Conservation (phyloP, 1,284 basidiomycete genomes). For the Cutaneotrichosporon arboriforme region DNA sequence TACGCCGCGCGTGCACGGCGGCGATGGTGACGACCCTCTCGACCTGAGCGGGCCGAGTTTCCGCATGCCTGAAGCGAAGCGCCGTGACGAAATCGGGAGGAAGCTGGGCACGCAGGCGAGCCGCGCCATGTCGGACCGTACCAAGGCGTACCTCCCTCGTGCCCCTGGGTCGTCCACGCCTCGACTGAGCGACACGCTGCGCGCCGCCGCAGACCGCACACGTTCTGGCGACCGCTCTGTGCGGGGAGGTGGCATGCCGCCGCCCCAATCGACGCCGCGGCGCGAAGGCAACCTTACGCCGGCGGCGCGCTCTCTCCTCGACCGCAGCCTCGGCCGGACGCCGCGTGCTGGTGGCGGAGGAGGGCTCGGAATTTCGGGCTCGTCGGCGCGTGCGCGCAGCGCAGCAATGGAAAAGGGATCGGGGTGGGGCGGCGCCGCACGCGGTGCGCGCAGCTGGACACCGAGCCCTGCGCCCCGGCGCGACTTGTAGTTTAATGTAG, state of each 20-base stretch:
- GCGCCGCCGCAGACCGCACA: constrained; percentile 40
- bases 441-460: constrained; percentile 11
- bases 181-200: constrained; percentile 30
- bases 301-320: constrained; percentile 66
- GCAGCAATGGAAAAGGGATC: constrained; percentile 62
- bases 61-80: constrained; percentile 62
- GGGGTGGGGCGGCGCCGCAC: constrained; percentile 53
- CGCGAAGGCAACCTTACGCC: constrained; percentile 64
- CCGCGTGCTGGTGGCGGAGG: constrained; percentile 18
- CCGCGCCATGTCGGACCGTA: constrained; percentile 43
- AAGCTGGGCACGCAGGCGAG: constrained; percentile 60
- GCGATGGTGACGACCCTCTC: constrained; percentile 56
- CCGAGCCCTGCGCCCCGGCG: constrained; percentile 7
- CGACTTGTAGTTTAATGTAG: constrained; percentile 22
- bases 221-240: constrained; percentile 11
- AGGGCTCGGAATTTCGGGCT: constrained; percentile 51
- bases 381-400: constrained; percentile 57
- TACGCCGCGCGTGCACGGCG: constrained; percentile 67
- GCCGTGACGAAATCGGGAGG: constrained; percentile 70
- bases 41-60: constrained; percentile 56
- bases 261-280: constrained; percentile 61
- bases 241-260: constrained; percentile 54
- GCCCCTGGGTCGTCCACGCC: constrained; percentile 43
- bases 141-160: constrained; percentile 54
- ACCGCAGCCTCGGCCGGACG: constrained; percentile 53